These are phyloP conservation scores for Nannochloropsis oceanica DNA, from an alignment of 108 stramenopile genomes.

Conservation along the genomic window DNA sequence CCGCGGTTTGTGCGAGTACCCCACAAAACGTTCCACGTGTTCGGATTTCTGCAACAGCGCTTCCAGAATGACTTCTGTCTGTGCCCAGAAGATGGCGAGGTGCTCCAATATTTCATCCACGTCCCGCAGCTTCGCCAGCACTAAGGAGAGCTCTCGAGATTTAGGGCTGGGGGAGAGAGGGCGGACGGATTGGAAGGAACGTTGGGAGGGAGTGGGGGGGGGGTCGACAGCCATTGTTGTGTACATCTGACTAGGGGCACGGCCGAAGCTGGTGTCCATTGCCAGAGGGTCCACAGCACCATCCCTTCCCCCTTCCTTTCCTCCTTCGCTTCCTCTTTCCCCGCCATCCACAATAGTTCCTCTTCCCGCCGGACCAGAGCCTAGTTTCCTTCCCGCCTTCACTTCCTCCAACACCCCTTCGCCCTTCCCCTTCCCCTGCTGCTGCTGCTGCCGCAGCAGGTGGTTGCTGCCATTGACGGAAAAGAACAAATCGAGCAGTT, in stretches of 20 bases:
- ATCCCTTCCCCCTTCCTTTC: not conserved
- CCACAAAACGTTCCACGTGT: slow-evolving; percentile 37
- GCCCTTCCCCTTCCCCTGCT: not conserved
- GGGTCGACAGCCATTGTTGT: not conserved
- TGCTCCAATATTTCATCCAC: slow-evolving; percentile 36
- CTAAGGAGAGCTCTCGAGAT: not conserved
- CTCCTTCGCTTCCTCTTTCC: not conserved
- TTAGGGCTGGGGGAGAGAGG: not conserved
- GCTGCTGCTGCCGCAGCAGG: not conserved
- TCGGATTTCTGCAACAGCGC: slow-evolving; percentile 36
- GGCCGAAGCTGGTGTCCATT: not conserved
- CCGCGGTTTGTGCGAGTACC: slow-evolving; percentile 31
- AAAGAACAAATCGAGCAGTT: slow-evolving; percentile 20
- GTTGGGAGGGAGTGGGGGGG: not conserved
- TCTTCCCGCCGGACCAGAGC: not conserved
- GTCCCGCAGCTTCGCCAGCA: slow-evolving; percentile 18
- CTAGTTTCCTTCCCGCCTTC: not conserved
- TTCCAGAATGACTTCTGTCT: slow-evolving; percentile 39
- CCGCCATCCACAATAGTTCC: not conserved
- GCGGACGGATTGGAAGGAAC: not conserved
- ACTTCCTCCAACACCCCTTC: not conserved
- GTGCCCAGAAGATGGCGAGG: slow-evolving; percentile 38
- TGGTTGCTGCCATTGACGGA: not conserved
- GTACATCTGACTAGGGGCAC: not conserved
- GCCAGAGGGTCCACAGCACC: not conserved